Percentiles rank a stretch among this genome's conserved stretches.
Evolutionary conservation across 2,329 filamentous ascomycete species (phyloP).

Genomic region (Epichloe hybrida): DNA sequence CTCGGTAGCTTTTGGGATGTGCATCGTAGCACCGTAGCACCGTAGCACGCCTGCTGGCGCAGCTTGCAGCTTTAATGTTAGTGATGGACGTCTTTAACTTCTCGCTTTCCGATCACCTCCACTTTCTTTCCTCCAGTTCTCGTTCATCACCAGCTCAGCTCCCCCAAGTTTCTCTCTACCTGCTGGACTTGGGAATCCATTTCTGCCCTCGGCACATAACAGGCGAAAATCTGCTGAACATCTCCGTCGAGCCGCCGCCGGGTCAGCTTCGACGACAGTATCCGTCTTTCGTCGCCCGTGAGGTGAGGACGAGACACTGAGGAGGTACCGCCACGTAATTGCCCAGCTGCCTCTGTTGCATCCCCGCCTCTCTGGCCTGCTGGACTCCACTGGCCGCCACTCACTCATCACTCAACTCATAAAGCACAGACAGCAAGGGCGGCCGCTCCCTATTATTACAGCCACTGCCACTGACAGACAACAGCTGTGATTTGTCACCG

Average conservation of each 20-base stretch:
- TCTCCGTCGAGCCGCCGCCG: not conserved
- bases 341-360: not conserved
- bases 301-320: not conserved
- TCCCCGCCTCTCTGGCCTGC: not conserved
- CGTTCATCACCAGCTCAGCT: not conserved
- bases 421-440: not conserved
- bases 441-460: not conserved
- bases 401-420: not conserved
- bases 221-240: not conserved
- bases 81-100: not conserved
- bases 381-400: not conserved
- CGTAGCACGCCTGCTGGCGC: no score
- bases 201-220: not conserved
- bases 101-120: not conserved
- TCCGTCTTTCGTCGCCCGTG: not conserved
- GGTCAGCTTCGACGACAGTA: not conserved
- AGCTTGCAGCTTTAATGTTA: no score
- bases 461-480: not conserved
- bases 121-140: not conserved
- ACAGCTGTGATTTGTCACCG: constrained; percentile 1
- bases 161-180: not conserved
- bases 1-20: no score
- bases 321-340: not conserved
- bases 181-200: no score
- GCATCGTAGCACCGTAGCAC: no score